Base-by-base conservation (phyloP, 805 yeast genomes). In the Cyberlindnera americana region DNA sequence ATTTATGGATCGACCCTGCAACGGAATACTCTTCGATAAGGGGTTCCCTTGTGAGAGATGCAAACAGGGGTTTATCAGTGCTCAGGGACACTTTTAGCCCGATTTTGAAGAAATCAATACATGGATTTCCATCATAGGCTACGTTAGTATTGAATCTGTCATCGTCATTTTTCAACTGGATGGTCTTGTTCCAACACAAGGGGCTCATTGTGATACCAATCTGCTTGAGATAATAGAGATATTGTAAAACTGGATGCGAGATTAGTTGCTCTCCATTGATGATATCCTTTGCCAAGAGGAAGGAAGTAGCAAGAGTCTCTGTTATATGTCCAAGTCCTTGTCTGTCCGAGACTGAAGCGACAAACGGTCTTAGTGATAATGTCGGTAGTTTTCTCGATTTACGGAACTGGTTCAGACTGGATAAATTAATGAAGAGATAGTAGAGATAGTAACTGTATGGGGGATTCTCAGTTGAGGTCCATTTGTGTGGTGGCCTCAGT, bases 381-480 rank as follows among this genome's bases (percentile, higher is more conserved):
- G 52, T 42, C 6, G 50, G 46, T 4, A 54, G 43, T 0, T 37
- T 24, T 29, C 48, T 40, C 0, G 49, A 33, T 19, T 37, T 35
- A 17, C 61, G 46, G 33, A 47, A 50, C 10, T 41, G 33, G 31
- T 57, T 57, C 28, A 57, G 36, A 15, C 41, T 46, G n/a, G 53
- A 11, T 8, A 56, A 21, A 29, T 56, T 49, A 13, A 52, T 33
- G 34, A 52, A 62, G 10, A 65, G 46, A 40, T 66, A 64, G 39
- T 62, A 67, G 51, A 63, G 49, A 47, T 66, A 66, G 33, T 66
- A 65, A 13, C 67, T 55, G 23, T 65, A 56, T 1, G 70, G 67
- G 8, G 72, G 71, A 40, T 67, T 66, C 14, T 58, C 62, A 5
- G 57, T 55, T 19, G 46, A 36, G 0, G 38, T 39, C 70, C 72